A percentile compares a stretch with the other conserved stretches of the same genome.
These are phyloP conservation scores for Malassezia brasiliensis DNA, from an alignment of 1,284 basidiomycete genomes.

Conservation along the genomic window DNA sequence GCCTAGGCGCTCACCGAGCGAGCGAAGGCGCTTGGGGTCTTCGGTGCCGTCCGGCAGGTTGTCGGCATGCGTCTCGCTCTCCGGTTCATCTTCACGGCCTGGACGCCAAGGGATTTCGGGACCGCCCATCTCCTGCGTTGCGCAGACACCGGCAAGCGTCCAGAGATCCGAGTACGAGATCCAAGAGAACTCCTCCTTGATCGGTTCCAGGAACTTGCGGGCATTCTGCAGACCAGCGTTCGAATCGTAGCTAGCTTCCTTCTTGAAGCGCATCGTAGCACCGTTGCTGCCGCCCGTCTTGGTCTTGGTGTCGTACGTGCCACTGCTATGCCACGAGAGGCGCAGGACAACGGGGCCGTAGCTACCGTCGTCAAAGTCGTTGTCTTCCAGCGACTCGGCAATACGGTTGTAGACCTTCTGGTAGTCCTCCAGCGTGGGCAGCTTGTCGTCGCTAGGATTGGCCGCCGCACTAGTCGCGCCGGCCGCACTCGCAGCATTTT, in stretches of 20 bases:
- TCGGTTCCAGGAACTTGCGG: constrained; percentile 52
- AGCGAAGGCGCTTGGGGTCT: constrained; percentile 52
- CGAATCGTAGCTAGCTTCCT: constrained; percentile 48
- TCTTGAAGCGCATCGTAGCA: constrained; percentile 49
- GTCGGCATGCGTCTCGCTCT: constrained; percentile 47
- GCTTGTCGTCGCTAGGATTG: neutral
- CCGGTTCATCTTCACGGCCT: constrained; percentile 52
- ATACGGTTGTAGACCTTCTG: constrained; percentile 46
- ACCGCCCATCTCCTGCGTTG: constrained; percentile 53
- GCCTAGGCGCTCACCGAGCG: constrained; percentile 54
- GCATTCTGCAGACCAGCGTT: constrained; percentile 53
- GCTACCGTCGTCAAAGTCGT: constrained; percentile 45
- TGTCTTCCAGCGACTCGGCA: constrained; percentile 34
- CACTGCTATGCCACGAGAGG: constrained; percentile 45
- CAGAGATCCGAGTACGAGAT: constrained; percentile 52
- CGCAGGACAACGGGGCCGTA: constrained; percentile 44
- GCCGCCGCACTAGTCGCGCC: neutral
- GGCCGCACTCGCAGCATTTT: neutral
- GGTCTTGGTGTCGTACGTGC: constrained; percentile 45
- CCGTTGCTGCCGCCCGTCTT: constrained; percentile 54
- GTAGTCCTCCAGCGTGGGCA: constrained; percentile 26
- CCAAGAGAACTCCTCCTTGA: constrained; percentile 53
- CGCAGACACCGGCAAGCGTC: constrained; percentile 51
- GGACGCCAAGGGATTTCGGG: constrained; percentile 51
- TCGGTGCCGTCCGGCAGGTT: constrained; percentile 52